Evolutionary conservation across 2,329 filamentous ascomycete species (phyloP).

Genomic region (Coniochaeta prunicola): DNA sequence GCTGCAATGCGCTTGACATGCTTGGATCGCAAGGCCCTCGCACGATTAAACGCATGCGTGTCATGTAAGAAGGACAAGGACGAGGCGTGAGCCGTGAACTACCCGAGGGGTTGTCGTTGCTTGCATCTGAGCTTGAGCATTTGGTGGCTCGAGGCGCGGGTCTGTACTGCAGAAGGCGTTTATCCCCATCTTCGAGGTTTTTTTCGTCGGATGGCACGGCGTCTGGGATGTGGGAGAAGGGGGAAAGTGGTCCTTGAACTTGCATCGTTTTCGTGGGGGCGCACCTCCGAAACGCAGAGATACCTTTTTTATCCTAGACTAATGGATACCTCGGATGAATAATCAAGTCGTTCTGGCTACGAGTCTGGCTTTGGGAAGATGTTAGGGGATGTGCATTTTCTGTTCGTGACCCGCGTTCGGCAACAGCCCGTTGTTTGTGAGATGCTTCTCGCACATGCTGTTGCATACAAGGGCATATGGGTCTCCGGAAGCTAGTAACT

Average conservation of each 20-base stretch:
- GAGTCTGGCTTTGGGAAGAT: background rate
- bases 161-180: background rate
- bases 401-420: background rate
- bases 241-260: background rate
- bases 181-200: background rate
- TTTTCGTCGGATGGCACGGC: background rate
- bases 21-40: too few relatives aligned
- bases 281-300: background rate
- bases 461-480: background rate
- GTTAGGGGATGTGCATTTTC: background rate
- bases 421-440: too few relatives aligned
- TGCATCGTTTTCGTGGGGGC: background rate
- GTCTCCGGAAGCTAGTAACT: background rate
- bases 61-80: background rate
- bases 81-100: background rate
- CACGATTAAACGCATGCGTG: too few relatives aligned
- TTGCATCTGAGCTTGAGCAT: background rate
- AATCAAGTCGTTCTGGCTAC: background rate
- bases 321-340: background rate
- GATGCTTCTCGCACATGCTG: too few relatives aligned
- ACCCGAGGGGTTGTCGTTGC: background rate
- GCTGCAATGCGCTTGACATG: too few relatives aligned
- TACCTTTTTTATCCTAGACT: background rate
- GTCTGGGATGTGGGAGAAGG: background rate
- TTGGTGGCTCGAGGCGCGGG: background rate